A percentile compares a stretch with the other conserved stretches of the same genome.
These are phyloP conservation scores for Colletotrichum sp. DNA, from an alignment of 2,329 filamentous ascomycete genomes.

Conservation along the genomic window DNA sequence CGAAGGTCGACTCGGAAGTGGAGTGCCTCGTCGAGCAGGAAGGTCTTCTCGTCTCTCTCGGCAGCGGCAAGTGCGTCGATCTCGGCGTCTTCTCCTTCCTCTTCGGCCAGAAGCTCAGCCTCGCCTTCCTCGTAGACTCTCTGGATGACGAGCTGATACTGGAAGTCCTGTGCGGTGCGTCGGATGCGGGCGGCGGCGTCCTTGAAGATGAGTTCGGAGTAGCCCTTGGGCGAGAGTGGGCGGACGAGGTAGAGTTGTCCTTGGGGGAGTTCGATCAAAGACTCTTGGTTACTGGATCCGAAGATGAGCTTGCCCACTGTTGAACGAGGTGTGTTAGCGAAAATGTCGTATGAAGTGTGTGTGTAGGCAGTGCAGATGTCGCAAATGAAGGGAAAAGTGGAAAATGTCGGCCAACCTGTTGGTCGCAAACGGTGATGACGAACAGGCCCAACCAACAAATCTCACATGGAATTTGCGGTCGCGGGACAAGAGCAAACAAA, in stretches of 20 bases:
- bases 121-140: conserved; percentile 98
- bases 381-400: not conserved
- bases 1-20: conserved; percentile 86
- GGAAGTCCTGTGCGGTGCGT: conserved; percentile 90
- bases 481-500: not conserved
- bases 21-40: conserved; percentile 90
- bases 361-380: not conserved
- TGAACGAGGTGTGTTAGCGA: conserved; percentile 8
- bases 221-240: conserved; percentile 93
- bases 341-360: not conserved
- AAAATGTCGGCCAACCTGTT: not conserved
- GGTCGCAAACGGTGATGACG: not conserved
- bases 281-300: conserved; percentile 84
- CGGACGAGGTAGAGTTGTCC: conserved; percentile 97
- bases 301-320: conserved; percentile 93
- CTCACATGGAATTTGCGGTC: not conserved
- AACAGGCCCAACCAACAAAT: not conserved
- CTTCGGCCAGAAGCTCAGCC: conserved; percentile 87
- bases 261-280: conserved; percentile 91
- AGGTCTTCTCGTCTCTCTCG: conserved; percentile 97
- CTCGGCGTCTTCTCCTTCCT: conserved; percentile 82
- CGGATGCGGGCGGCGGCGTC: conserved; percentile 93
- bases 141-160: conserved; percentile 97
- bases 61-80: conserved; percentile 72
- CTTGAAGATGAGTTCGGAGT: conserved; percentile 98